Base-by-base conservation (phyloP, 306 rosid genomes). In the Sindora glabra region DNA sequence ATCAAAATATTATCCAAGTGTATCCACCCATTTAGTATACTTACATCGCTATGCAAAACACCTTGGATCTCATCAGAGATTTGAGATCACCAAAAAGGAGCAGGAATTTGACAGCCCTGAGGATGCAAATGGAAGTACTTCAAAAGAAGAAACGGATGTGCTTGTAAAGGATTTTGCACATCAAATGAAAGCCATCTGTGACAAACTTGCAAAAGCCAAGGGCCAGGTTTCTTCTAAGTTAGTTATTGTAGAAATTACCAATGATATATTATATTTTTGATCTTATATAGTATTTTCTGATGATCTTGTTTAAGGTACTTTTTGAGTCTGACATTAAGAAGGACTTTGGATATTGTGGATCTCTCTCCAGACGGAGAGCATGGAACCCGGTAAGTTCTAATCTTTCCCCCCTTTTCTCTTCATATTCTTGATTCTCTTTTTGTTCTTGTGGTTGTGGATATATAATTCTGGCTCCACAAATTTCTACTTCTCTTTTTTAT, bases 301-400 rank as follows among this genome's bases (percentile, higher is more conserved):
- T 49, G 13, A 42, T 74, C 9, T 38, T 67, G 50, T 64, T 77
- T 10, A 55, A 92, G 98, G 95, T 92, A 70, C 96, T 88, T 68
- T 81, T 83, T 57, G 92, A 74, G 76, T 78, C 83, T 33, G 90
- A 78, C 68, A 67, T 92, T 25, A 92, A 79, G 70, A 88, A 79
- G 76, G 98, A 85, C 52, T 95, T 88, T 56, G 96, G 94, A 62
- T 92, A 88, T 53, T 50, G 60, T 46, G 86, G 89, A 71, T 48
- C 82, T 19, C 73, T 74, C 30, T 66, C 68, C 13, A 79, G 72
- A 59, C 98, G 81, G 52, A 81, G 70, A 73, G 83, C 78, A 30
- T 88, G 96, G 96, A 86, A 90, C 78, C 73, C 64, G 49, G 95
- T 92, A 64, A 77, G 21, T 52, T 69, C 64, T 51, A 10, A 18